phyloP scores from a whole-genome alignment of 1,139 yeast species.

The Candida sojae region DNA sequence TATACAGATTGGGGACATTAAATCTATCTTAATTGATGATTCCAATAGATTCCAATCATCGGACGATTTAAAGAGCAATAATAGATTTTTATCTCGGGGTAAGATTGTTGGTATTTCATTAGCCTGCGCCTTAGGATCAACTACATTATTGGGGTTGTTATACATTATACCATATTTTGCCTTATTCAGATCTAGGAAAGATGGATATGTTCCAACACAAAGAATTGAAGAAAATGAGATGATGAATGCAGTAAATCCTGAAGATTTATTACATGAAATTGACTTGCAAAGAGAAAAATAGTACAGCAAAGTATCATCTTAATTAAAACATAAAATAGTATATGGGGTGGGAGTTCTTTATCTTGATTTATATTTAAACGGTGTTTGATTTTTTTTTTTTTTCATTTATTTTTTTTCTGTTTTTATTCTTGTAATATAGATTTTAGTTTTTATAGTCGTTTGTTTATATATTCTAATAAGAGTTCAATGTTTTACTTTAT shows the following conservation, averaged over 20 bases:
- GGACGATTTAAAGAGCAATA: conserved; percentile 26
- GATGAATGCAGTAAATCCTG: conserved; percentile 69
- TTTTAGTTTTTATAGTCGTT: neutral
- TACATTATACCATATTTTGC: conserved; percentile 59
- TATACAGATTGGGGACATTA: conserved; percentile 29
- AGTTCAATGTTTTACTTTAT: too few relatives aligned
- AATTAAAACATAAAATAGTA: neutral
- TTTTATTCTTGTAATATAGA: neutral
- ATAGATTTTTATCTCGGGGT: conserved; percentile 48
- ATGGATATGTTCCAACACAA: conserved; percentile 21
- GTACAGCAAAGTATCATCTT: neutral
- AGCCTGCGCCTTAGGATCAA: conserved; percentile 85
- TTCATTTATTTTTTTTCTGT: neutral
- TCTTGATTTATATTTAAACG: neutral
- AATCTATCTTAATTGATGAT: conserved; percentile 39
- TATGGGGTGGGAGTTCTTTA: neutral
- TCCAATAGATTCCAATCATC: conserved; percentile 40
- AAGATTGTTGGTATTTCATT: conserved; percentile 85
- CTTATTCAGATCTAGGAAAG: conserved; percentile 46
- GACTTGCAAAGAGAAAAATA: conserved; percentile 42
- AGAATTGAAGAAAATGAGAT: conserved; percentile 68
- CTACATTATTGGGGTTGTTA: conserved; percentile 62
- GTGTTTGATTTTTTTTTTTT: neutral
- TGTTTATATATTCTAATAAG: neutral
- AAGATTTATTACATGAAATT: conserved; percentile 60